phyloP scores from a whole-genome alignment of 1,139 yeast genomes.

The Meyerozyma guilliermondii region DNA sequence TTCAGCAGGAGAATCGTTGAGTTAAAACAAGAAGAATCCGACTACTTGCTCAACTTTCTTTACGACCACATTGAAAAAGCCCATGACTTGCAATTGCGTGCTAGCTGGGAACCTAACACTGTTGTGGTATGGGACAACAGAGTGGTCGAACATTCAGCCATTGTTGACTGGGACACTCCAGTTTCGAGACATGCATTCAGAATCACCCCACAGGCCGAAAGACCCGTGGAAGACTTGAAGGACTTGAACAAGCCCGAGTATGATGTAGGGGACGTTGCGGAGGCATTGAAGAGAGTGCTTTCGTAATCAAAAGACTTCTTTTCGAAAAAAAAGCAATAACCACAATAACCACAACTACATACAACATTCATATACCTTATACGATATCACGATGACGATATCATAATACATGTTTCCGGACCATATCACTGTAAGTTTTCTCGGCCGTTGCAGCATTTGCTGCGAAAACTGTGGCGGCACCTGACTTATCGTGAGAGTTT shows the following conservation, averaged over 20 bases:
- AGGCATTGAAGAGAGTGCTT: slow-evolving; percentile 2
- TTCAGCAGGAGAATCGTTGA: slow-evolving; percentile 23
- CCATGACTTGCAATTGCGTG: slow-evolving; percentile 53
- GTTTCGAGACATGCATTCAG: slow-evolving; percentile 35
- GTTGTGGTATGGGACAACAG: slow-evolving; percentile 24
- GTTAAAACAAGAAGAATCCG: slow-evolving; percentile 24
- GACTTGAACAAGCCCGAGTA: slow-evolving; percentile 6
- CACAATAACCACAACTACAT: too few species aligned
- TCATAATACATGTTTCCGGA: slow-evolving; percentile 1
- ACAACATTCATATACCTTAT: too few species aligned
- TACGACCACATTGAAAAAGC: slow-evolving; percentile 13
- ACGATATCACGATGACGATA: background rate
- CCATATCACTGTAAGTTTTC: too few species aligned
- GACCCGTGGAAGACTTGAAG: slow-evolving; percentile 13
- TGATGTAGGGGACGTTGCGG: slow-evolving; percentile 6
- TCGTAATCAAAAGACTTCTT: too few species aligned
- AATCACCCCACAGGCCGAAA: slow-evolving; percentile 9
- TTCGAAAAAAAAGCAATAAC: too few species aligned
- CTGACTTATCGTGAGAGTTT: slow-evolving; percentile 2
- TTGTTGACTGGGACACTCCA: slow-evolving; percentile 36
- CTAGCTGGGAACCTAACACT: slow-evolving; percentile 48
- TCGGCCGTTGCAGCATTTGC: background rate
- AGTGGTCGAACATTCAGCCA: slow-evolving; percentile 19
- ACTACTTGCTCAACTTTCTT: slow-evolving; percentile 19
- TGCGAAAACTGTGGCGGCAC: slow-evolving; percentile 1